phyloP scores from a whole-genome alignment of 2,329 filamentous ascomycete species.

The Trichophyton benhamiae region DNA sequence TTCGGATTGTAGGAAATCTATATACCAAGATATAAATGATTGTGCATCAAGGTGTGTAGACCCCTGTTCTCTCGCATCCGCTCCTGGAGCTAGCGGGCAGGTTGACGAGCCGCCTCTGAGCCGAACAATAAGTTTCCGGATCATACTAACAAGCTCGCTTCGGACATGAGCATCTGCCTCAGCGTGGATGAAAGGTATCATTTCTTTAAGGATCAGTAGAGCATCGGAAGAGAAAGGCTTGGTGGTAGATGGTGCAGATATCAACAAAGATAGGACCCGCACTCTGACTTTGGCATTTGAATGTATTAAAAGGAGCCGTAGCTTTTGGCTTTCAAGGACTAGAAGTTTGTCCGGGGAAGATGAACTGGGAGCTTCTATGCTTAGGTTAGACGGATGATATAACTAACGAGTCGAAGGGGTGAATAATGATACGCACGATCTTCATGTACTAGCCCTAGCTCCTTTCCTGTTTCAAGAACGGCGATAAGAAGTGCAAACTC shows the following conservation, averaged over 20 bases:
- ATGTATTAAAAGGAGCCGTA: constrained; percentile 31
- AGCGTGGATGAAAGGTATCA: constrained; percentile 61
- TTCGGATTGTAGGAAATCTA: constrained; percentile 59
- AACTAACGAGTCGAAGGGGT: background rate
- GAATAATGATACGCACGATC: constrained; percentile 35
- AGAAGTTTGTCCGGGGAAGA: constrained; percentile 14
- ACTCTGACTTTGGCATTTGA: constrained; percentile 56
- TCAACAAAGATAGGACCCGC: constrained; percentile 68
- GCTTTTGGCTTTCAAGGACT: constrained; percentile 25
- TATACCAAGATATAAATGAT: constrained; percentile 60
- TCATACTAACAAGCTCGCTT: constrained; percentile 63
- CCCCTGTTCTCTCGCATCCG: background rate
- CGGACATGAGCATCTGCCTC: constrained; percentile 80
- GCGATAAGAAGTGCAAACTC: constrained; percentile 51
- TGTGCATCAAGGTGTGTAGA: constrained; percentile 4
- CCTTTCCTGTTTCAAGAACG: constrained; percentile 59
- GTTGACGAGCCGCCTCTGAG: constrained; percentile 47
- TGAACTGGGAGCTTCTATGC: constrained; percentile 10
- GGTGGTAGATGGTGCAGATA: constrained; percentile 62
- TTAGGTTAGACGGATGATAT: background rate
- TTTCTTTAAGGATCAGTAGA: constrained; percentile 50
- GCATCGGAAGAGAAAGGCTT: constrained; percentile 55
- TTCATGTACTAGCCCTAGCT: constrained; percentile 56
- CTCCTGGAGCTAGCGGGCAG: background rate
- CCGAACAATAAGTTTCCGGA: constrained; percentile 64